A percentile compares a stretch with the other conserved stretches of the same genome.
phyloP scores from a whole-genome alignment of 805 yeast species.

The Yamadazyma sp. region DNA sequence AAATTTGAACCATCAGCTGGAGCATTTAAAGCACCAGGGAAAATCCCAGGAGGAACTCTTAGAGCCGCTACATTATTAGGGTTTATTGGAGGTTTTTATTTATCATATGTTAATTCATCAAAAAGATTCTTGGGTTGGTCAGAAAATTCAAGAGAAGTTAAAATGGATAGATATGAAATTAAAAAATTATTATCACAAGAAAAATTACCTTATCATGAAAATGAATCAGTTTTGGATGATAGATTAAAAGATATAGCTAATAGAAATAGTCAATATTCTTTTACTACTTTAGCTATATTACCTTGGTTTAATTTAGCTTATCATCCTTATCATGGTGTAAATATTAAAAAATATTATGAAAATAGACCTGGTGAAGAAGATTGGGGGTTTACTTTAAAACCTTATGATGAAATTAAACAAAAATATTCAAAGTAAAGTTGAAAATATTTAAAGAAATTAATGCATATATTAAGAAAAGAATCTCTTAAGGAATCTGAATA shows the following conservation, averaged over 20 bases:
- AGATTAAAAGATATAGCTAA: slow-evolving; percentile 73
- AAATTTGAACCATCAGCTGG: slow-evolving; percentile 41
- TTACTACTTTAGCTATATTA: slow-evolving; percentile 53
- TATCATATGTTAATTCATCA: slow-evolving; percentile 65
- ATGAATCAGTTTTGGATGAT: slow-evolving; percentile 52
- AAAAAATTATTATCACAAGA: slow-evolving; percentile 64
- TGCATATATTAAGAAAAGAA: too few species aligned
- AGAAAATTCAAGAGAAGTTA: slow-evolving; percentile 71
- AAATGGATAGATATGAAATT: slow-evolving; percentile 69
- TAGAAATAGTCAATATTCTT: slow-evolving; percentile 73
- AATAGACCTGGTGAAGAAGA: slow-evolving; percentile 56
- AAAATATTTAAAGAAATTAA: too few species aligned
- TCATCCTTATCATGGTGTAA: slow-evolving; percentile 82
- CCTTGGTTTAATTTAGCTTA: slow-evolving; percentile 83
- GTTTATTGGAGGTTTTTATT: slow-evolving; percentile 65
- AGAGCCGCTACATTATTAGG: slow-evolving; percentile 66
- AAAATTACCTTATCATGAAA: slow-evolving; percentile 63
- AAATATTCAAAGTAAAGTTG: slow-evolving; percentile 21
- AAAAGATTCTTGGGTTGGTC: slow-evolving; percentile 75
- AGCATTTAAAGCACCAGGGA: slow-evolving; percentile 42
- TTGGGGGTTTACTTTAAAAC: slow-evolving; percentile 55
- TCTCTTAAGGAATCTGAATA: too few species aligned
- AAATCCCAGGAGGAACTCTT: slow-evolving; percentile 52
- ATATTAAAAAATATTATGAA: slow-evolving; percentile 57
- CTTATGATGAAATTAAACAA: slow-evolving; percentile 46